Base-by-base conservation (phyloP, 2,329 filamentous ascomycete genomes). In the Aspergillus vadensis region DNA sequence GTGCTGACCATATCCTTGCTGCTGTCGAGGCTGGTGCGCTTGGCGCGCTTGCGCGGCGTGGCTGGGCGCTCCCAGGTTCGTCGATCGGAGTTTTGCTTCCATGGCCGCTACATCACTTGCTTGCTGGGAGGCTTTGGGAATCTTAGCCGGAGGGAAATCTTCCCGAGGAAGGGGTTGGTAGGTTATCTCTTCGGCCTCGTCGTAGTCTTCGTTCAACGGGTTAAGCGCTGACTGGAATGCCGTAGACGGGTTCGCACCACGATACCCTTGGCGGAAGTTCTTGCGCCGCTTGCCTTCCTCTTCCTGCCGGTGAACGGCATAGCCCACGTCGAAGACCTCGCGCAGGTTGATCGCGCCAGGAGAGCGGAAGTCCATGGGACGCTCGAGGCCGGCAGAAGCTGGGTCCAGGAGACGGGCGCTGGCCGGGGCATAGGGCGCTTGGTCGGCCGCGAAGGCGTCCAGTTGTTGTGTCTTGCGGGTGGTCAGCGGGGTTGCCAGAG, bases 291-390 rank as follows among this genome's bases (percentile, higher is more conserved):
- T 98, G 70, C 87, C 89, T 77, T 98, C 95, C 74, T 99, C 95
- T 77, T 98, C 95, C 76, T 98, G 92, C 50, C 95, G 85, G 74
- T 98, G 95, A 8, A 99, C 95, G 8, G 95, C 94, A 71, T 99
- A 99, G n/a, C 92, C 90, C 52, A 99, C 94, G 71, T 99, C 95
- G 67, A 99, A 99, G 2, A 98, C 93, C 77, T 99, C 95, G 61
- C 95, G 91, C 12, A 99, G 82, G 74, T 98, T 98, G 77, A 99
- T 89, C 2, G 92, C 93, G 54, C 93, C 95, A 0, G 95, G 95
- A 0, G 93, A 98, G 60, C 95, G 87, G 87, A 98, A 99, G 76
- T 99, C 95, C 79, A 89, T 88, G 17, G 91, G 88, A 64, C 86
- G 88, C 27, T 90, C 89, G 39, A 76, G 72, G 15, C 82, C 82